Evolutionary conservation across 192 early-diverging fungal genomes (phyloP).

Genomic region (Coemansia sp.): DNA sequence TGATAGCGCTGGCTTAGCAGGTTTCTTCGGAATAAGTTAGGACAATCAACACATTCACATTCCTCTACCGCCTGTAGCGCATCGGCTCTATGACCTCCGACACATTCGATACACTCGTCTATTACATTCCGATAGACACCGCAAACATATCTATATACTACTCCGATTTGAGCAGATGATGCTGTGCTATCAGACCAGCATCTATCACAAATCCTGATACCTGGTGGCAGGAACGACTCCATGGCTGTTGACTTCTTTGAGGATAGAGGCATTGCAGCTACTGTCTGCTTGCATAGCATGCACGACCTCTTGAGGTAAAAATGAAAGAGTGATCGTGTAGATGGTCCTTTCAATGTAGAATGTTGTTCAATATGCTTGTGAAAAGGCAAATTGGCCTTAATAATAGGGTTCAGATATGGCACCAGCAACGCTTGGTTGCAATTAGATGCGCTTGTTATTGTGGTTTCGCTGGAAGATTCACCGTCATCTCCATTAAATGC

Average conservation of each 20-base stretch:
- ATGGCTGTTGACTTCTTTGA: background rate
- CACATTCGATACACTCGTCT: conserved; percentile 29
- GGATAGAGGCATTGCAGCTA: conserved; percentile 6
- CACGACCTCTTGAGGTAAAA: conserved; percentile 44
- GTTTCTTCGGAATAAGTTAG: conserved; percentile 29
- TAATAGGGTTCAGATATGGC: no score
- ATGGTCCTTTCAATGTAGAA: background rate
- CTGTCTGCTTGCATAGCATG: conserved; percentile 26
- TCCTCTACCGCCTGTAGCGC: conserved; percentile 32
- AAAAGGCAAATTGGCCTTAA: no score
- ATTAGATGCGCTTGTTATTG: background rate
- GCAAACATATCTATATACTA: conserved; percentile 10
- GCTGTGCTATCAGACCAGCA: conserved; percentile 23
- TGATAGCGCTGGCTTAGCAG: conserved; percentile 17
- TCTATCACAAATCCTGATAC: conserved; percentile 14
- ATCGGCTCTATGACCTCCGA: conserved; percentile 31
- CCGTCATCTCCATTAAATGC: conserved; percentile 9
- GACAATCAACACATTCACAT: conserved; percentile 41
- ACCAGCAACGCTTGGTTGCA: no score
- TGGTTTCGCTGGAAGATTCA: conserved; percentile 8
- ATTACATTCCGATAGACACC: conserved; percentile 6
- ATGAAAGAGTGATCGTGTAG: conserved; percentile 35
- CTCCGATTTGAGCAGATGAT: conserved; percentile 11
- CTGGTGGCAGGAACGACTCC: background rate
- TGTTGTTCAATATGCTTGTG: background rate